Base-by-base conservation (phyloP, 2,329 filamentous ascomycete genomes). In the Colletotrichum sp. region DNA sequence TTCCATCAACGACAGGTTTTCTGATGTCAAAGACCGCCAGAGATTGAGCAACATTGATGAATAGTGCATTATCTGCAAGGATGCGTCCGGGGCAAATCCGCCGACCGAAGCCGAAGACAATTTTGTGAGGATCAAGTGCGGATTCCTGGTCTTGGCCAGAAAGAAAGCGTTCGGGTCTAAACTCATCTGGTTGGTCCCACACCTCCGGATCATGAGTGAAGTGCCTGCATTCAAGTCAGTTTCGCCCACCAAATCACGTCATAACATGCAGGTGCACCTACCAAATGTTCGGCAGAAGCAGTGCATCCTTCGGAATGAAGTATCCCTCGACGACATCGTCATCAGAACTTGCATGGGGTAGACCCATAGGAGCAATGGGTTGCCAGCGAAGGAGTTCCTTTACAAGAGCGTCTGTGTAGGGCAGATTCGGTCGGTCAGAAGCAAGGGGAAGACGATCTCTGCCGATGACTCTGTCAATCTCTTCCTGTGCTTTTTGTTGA, bases 161-260 rank as follows among this genome's bases (percentile, higher is more conserved):
- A 2, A 87, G 76, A 76, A 80, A 86, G 0, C 85, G 80, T 4
- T 83, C 81, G 0, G 84, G 85, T 28, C 83, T 77, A 26, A 86
- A 87, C 1, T 36, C 22, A 7, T 72, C 75, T 0, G 84, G 84
- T 9, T 84, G 70, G 0, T 90, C 87, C 82, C 95, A 95, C 3
- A 90, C 91, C 36, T 92, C 90, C 3, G 91, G 89, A 80, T 95
- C 93, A 82, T 95, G 93, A 8, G 73, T n/a, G 34, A 75, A 75
- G 13, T 72, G 28, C 73, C 73, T 75, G 4, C 22, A 12, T 15
- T 26, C 0, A 16, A 2, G 12, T 8, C 2, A 32, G 6, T 7
- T 6, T n/a, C 9, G 2, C 12, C 44, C 12, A 52, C 0, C 13
- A 26, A 28, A 16, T 22, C 16, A 28, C 1, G 0, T 8, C 16